These are phyloP conservation scores for Aurifilum marmelostoma DNA, from an alignment of 2,329 filamentous ascomycete genomes.

Conservation along the genomic window DNA sequence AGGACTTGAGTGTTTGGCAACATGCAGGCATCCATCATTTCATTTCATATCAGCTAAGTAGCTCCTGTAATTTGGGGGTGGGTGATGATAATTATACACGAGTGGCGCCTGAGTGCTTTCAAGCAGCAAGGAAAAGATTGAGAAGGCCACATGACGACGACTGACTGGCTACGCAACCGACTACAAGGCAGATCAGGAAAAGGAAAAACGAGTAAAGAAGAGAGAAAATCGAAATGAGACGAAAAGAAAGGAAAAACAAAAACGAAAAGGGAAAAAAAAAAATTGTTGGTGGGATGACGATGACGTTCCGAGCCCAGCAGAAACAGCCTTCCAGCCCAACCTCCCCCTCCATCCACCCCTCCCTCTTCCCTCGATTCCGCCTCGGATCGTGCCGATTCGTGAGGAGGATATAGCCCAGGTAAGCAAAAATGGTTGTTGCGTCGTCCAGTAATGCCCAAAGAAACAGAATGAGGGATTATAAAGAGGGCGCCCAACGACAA, in stretches of 20 bases:
- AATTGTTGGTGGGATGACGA: background rate
- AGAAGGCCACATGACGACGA: background rate
- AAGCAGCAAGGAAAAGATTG: background rate
- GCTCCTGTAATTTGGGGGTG: background rate
- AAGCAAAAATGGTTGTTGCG: background rate
- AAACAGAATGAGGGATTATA: background rate
- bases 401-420: background rate
- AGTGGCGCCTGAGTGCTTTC: background rate
- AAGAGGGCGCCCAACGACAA: background rate
- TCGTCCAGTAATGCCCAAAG: background rate
- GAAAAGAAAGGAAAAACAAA: background rate
- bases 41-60: background rate
- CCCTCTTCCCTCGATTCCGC: background rate
- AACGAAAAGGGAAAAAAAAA: background rate
- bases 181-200: background rate
- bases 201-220: background rate
- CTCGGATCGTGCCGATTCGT: background rate
- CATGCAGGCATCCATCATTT: background rate
- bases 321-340: conserved; percentile 5
- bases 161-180: background rate
- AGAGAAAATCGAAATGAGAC: background rate
- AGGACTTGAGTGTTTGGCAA: background rate
- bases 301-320: conserved; percentile 6
- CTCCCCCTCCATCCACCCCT: background rate
- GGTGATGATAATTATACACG: background rate